A percentile compares a stretch with the other conserved stretches of the same genome.
Evolutionary conservation across 2,329 filamentous ascomycete species (phyloP).

Genomic region (Aspergillus sp.): DNA sequence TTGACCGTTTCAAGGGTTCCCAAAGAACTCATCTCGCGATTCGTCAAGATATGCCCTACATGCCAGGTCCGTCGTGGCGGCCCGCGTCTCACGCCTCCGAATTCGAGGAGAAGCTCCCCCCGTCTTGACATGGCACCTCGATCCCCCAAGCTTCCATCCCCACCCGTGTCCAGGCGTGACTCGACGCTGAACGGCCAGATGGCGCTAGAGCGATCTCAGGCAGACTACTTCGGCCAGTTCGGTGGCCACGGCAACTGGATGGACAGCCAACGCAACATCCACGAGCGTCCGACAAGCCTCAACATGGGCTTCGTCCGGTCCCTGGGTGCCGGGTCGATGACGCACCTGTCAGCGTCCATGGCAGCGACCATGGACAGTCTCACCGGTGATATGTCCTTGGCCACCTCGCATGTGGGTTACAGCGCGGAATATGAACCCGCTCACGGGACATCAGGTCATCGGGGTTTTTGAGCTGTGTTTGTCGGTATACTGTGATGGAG

Average conservation of each 20-base stretch:
- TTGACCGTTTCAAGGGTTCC: slow-evolving; percentile 41
- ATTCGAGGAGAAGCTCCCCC: slow-evolving; percentile 38
- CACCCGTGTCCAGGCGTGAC: slow-evolving; percentile 34
- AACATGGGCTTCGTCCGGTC: slow-evolving; percentile 19
- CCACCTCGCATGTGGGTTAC: slow-evolving; percentile 30
- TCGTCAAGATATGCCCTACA: slow-evolving; percentile 51
- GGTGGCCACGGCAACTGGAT: slow-evolving; percentile 28
- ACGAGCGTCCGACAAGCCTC: slow-evolving; percentile 19
- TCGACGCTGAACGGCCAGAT: slow-evolving; percentile 30
- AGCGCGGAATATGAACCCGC: slow-evolving; percentile 23
- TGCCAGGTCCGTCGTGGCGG: slow-evolving; percentile 48
- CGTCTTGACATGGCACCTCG: slow-evolving; percentile 30
- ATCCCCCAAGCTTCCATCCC: slow-evolving; percentile 37
- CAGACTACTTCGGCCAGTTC: slow-evolving; percentile 28
- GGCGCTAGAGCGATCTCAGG: slow-evolving; percentile 25
- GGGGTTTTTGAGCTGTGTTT: slow-evolving; percentile 22
- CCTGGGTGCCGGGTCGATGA: slow-evolving; percentile 20
- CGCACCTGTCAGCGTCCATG: slow-evolving; percentile 24
- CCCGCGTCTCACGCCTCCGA: slow-evolving; percentile 40
- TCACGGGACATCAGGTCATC: slow-evolving; percentile 25
- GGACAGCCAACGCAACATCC: slow-evolving; percentile 23
- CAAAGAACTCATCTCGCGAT: slow-evolving; percentile 51
- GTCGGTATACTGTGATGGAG: background rate
- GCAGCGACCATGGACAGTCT: slow-evolving; percentile 29
- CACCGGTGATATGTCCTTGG: slow-evolving; percentile 24